A percentile compares a stretch with the other conserved stretches of the same genome.
Evolutionary conservation across 345 rosid genomes (phyloP).

Genomic region (Corchorus olitorius): DNA sequence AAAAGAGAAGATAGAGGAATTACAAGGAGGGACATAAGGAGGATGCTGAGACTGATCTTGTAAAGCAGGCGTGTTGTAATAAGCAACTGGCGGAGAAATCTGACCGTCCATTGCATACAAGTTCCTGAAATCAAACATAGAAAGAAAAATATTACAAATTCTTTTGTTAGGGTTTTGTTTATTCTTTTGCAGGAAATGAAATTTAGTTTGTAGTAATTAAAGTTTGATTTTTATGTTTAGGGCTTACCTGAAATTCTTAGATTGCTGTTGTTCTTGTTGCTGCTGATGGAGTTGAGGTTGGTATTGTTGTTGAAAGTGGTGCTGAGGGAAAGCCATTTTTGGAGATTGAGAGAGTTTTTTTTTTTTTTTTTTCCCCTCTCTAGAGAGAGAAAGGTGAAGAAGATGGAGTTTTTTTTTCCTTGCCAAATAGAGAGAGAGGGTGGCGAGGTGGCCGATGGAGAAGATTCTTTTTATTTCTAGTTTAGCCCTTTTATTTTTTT

Average conservation of each 20-base stretch:
- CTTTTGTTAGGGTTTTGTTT: constrained; percentile 5
- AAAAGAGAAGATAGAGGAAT: constrained; percentile 11
- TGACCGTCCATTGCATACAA: constrained; percentile 49
- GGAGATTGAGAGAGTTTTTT: background rate
- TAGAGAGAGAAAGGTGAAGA: constrained; percentile 18
- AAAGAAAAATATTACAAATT: background rate
- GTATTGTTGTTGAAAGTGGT: constrained; percentile 40
- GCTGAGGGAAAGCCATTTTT: constrained; percentile 66
- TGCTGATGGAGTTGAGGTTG: constrained; percentile 39
- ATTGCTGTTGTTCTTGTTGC: constrained; percentile 46
- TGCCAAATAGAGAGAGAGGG: background rate
- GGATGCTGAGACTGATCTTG: constrained; percentile 77
- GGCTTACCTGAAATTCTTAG: constrained; percentile 55
- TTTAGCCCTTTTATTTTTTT: background rate
- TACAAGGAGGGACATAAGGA: constrained; percentile 87
- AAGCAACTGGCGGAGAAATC: constrained; percentile 50
- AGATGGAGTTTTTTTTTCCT: background rate
- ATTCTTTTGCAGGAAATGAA: background rate
- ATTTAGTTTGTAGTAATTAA: background rate
- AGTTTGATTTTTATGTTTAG: background rate
- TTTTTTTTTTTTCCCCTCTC: too few relatives aligned
- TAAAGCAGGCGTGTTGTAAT: constrained; percentile 37
- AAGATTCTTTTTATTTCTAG: constrained; percentile 26
- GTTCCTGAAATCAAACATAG: constrained; percentile 35
- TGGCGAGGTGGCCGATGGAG: constrained; percentile 28